Evolutionary conservation across 2,329 filamentous ascomycete species (phyloP).

Genomic region (Trichophyton schoenleinii): DNA sequence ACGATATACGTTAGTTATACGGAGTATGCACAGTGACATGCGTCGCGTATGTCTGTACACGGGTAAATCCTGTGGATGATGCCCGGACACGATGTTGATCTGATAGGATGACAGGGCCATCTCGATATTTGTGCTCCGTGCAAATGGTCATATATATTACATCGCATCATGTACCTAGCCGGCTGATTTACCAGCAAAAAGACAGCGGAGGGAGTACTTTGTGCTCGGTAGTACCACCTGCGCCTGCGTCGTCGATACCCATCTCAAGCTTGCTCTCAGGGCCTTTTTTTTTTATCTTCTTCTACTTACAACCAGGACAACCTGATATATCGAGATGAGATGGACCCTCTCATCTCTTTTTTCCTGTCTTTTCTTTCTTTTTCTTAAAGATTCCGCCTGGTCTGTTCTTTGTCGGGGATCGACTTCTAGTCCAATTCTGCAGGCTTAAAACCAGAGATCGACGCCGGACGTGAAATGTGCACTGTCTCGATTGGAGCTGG

Average conservation of each 20-base stretch:
- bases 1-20: too few relatives aligned
- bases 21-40: not conserved
- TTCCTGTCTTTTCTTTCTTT: not conserved
- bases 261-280: too few relatives aligned
- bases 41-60: not conserved
- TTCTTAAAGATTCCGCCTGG: not conserved
- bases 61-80: not conserved
- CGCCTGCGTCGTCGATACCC: too few relatives aligned
- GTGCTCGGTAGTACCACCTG: not conserved
- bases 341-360: not conserved
- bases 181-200: not conserved
- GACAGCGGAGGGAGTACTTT: not conserved
- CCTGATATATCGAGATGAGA: not conserved
- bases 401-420: slow-evolving; percentile 1
- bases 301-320: not conserved
- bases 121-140: not conserved
- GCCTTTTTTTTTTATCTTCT: too few relatives aligned
- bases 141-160: not conserved
- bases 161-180: not conserved
- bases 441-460: not conserved
- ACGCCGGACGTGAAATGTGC: not conserved
- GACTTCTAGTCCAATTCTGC: not conserved
- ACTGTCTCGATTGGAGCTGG: not conserved
- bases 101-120: not conserved
- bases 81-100: not conserved